Conservation (phyloP, 805 yeast species). For the Spathaspora arborariae region DNA sequence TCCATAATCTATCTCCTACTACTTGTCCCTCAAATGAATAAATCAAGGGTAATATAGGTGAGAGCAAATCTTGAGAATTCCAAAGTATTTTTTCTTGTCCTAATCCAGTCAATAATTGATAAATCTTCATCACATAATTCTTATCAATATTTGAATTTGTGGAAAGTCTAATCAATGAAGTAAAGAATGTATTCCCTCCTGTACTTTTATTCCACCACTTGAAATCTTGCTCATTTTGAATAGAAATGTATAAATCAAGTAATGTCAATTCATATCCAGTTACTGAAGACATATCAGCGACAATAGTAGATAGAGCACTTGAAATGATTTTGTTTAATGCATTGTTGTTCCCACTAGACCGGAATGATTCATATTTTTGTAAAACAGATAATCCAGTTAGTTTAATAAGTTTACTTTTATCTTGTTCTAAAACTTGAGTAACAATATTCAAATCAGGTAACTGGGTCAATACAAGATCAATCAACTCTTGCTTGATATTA, state of each 20-base stretch:
- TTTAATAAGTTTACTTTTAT: constrained; percentile 36
- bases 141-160: constrained; percentile 15
- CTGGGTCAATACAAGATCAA: constrained; percentile 21
- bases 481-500: constrained; percentile 21
- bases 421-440: constrained; percentile 40
- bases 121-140: constrained; percentile 38
- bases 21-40: constrained; percentile 38
- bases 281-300: constrained; percentile 12
- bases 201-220: constrained; percentile 73
- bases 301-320: constrained; percentile 9
- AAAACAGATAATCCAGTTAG: constrained; percentile 46
- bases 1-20: constrained; percentile 44
- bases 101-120: constrained; percentile 46
- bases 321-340: constrained; percentile 5
- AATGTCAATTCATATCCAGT: constrained; percentile 54
- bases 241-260: constrained; percentile 51
- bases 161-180: constrained; percentile 53
- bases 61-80: constrained; percentile 42
- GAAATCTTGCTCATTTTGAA: constrained; percentile 42
- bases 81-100: constrained; percentile 48
- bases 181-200: constrained; percentile 50
- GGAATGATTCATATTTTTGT: constrained; percentile 34
- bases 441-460: constrained; percentile 53
- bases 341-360: constrained; percentile 8
- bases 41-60: constrained; percentile 55